These are phyloP conservation scores for Batkoa obscura DNA, from an alignment of 371 early-diverging fungal genomes.

Conservation along the genomic window DNA sequence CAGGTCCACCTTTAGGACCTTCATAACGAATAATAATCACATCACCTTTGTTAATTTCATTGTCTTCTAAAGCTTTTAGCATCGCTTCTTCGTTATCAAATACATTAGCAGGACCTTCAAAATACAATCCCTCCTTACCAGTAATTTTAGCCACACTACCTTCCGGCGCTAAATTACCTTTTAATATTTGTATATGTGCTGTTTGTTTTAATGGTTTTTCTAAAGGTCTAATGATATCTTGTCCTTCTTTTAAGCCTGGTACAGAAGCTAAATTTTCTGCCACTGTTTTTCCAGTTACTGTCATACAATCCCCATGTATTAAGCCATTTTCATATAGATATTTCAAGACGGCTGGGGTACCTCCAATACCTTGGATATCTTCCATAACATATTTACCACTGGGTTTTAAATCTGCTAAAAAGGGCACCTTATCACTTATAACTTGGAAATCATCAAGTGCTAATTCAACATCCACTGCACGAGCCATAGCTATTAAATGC, in stretches of 20 bases:
- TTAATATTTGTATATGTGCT: conserved; percentile 84
- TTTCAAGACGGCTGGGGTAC: conserved; percentile 78
- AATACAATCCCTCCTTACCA: conserved; percentile 86
- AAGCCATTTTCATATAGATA: conserved; percentile 57
- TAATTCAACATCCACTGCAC: conserved; percentile 53
- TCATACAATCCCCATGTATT: conserved; percentile 69
- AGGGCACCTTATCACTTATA: conserved; percentile 70
- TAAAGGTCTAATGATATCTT: conserved; percentile 74
- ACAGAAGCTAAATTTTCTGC: conserved; percentile 63
- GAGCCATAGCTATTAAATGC: conserved; percentile 86
- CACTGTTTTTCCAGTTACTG: conserved; percentile 86
- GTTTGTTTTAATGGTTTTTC: conserved; percentile 73
- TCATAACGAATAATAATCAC: conserved; percentile 77
- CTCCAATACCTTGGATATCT: conserved; percentile 74
- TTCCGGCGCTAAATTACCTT: conserved; percentile 89
- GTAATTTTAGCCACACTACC: conserved; percentile 97
- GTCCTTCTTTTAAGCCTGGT: conserved; percentile 47
- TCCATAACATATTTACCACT: conserved; percentile 92
- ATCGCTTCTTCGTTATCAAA: conserved; percentile 83
- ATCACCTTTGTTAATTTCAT: conserved; percentile 67
- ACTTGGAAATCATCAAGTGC: conserved; percentile 83
- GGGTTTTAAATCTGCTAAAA: conserved; percentile 93
- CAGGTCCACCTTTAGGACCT: conserved; percentile 84
- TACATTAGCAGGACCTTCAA: conserved; percentile 70
- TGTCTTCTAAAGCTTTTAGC: conserved; percentile 60